phyloP scores from a whole-genome alignment of 306 rosid species.

The Prinsepia uniflora region DNA sequence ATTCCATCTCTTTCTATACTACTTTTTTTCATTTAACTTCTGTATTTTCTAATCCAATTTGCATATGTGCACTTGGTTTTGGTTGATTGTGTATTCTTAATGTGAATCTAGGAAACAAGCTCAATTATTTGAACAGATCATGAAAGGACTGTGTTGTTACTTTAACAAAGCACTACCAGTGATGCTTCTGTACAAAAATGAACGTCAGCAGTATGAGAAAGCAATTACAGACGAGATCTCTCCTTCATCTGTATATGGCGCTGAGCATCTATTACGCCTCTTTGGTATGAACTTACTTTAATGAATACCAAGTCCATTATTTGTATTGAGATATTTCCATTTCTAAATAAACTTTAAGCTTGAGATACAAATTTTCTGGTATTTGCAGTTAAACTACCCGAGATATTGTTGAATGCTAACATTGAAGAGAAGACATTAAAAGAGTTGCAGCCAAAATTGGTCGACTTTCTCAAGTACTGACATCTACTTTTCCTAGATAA shows the following conservation, averaged over 20 bases:
- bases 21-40: slow-evolving; percentile 5
- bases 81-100: background rate
- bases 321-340: background rate
- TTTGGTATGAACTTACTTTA: slow-evolving; percentile 51
- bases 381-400: slow-evolving; percentile 80
- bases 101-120: slow-evolving; percentile 48
- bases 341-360: background rate
- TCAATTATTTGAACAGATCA: slow-evolving; percentile 54
- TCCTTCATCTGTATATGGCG: slow-evolving; percentile 80
- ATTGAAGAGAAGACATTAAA: slow-evolving; percentile 61
- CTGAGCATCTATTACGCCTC: slow-evolving; percentile 89
- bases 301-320: background rate
- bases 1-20: background rate
- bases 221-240: slow-evolving; percentile 38
- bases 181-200: slow-evolving; percentile 72
- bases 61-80: background rate
- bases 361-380: slow-evolving; percentile 24
- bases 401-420: slow-evolving; percentile 54
- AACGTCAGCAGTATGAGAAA: slow-evolving; percentile 67
- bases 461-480: slow-evolving; percentile 71
- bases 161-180: slow-evolving; percentile 81
- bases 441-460: slow-evolving; percentile 51
- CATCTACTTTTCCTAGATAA: slow-evolving; percentile 10
- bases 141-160: slow-evolving; percentile 68
- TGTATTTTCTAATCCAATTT: slow-evolving; percentile 1